Evolutionary conservation across 2,329 filamentous ascomycete species (phyloP), one percentile per base, ranked within the genome.

Genomic region (Domatiomyces globalis): DNA sequence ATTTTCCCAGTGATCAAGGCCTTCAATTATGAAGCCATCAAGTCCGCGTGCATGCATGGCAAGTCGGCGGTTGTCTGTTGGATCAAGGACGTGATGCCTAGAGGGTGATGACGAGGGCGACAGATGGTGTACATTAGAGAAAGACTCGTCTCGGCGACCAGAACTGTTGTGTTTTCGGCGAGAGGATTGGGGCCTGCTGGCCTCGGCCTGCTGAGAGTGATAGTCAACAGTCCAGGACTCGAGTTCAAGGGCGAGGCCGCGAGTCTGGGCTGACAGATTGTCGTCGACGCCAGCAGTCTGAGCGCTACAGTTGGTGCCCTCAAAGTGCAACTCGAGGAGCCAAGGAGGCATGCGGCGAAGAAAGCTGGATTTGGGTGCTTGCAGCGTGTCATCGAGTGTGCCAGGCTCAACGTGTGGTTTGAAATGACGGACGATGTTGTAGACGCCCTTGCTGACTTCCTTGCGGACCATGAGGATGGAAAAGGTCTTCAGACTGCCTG

Each of bases 201-300:
- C 65, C 51, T 90, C 85, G 6, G 83, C 72, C 58, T 84, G 84
- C 60, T 92, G 85, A 2, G 86, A 85, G 58, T 84, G 83, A 66
- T 98, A 98, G 60, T 96, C 88, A 2, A 85, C 81, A 0, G 83
- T 86, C 79, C 89, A 92, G 0, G 83, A 85, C 58, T 95, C 87
- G 45, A 96, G 72, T 62, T 95, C 89, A 15, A 98, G 63, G 0
- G 87, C 87, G 43, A 94, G 75, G 17, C 92, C 92, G 19, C 87
- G 80, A 12, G 84, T 84, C 51, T 90, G 80, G 45, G 83, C 78
- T 0, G 89, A 94, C 33, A 96, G 87, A 18, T 83, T 80, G 46
- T 83, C 75, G 63, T 98, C 94, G 19, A 92, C 74, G 1, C 92
- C 92, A 17, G 92, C 92, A 49, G 96, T 78, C 65, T 98, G 90